phyloP scores from a whole-genome alignment of 2,329 filamentous ascomycete species.

The Annulohypoxylon truncatum region DNA sequence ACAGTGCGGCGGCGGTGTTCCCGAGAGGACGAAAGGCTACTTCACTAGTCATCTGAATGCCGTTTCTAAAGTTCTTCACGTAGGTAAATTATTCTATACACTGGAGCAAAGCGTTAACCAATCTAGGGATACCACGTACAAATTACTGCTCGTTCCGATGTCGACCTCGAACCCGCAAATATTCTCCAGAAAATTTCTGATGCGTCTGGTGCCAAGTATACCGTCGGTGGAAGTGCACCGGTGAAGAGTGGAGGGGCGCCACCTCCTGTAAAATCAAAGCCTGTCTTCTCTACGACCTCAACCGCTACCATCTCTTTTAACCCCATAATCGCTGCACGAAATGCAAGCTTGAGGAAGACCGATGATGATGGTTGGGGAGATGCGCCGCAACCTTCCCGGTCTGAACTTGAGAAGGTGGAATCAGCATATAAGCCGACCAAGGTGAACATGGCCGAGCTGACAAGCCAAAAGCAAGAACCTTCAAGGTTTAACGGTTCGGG shows the following conservation, averaged over 20 bases:
- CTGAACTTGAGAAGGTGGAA: constrained; percentile 89
- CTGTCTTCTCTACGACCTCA: constrained; percentile 86
- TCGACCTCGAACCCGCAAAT: constrained; percentile 85
- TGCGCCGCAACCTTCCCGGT: constrained; percentile 89
- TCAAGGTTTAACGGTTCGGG: constrained; percentile 67
- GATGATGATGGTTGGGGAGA: constrained; percentile 96
- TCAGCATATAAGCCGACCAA: constrained; percentile 95
- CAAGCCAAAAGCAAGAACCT: constrained; percentile 75
- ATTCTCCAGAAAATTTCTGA: constrained; percentile 96
- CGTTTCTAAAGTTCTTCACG: constrained; percentile 89
- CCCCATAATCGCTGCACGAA: constrained; percentile 74
- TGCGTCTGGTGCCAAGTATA: constrained; percentile 95
- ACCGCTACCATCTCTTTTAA: constrained; percentile 67
- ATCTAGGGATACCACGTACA: constrained; percentile 91
- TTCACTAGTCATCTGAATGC: constrained; percentile 94
- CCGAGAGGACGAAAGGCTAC: constrained; percentile 98
- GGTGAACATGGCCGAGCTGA: constrained; percentile 90
- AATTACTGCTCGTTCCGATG: constrained; percentile 92
- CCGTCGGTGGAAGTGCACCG: constrained; percentile 70
- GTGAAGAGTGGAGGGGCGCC: constrained; percentile 65
- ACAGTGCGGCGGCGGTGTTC: constrained; percentile 92
- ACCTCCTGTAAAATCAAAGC: constrained; percentile 87
- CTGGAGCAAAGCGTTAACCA: constrained; percentile 27
- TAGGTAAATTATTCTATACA: constrained; percentile 29
- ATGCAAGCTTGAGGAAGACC: constrained; percentile 63